Evolutionary conservation across 108 stramenopile genomes (phyloP).

Genomic region (Skeletonema marinoi): DNA sequence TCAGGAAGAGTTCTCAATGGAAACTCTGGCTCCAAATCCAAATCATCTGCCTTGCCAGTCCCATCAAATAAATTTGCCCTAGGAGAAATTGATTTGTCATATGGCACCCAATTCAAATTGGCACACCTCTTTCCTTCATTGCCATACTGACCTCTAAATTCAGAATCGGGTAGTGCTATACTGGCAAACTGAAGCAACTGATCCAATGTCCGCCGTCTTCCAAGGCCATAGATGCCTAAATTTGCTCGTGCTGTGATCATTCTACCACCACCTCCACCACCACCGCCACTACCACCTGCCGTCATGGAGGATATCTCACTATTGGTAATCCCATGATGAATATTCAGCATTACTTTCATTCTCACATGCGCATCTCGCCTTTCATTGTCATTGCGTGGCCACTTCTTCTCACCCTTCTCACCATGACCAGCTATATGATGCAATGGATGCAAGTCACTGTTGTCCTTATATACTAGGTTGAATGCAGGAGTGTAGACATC

Average conservation of each 20-base stretch:
- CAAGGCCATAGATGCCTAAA: slow-evolving; percentile 84
- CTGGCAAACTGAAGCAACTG: slow-evolving; percentile 75
- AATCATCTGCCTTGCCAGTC: slow-evolving; percentile 62
- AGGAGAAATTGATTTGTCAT: slow-evolving; percentile 74
- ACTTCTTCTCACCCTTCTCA: slow-evolving; percentile 66
- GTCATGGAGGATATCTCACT: slow-evolving; percentile 22
- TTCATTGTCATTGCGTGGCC: slow-evolving; percentile 51
- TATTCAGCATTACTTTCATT: slow-evolving; percentile 47
- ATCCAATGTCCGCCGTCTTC: slow-evolving; percentile 73
- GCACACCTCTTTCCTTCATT: slow-evolving; percentile 53
- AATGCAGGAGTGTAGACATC: slow-evolving; percentile 86
- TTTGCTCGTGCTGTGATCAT: slow-evolving; percentile 59
- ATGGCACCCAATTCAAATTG: slow-evolving; percentile 69
- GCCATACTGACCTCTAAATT: slow-evolving; percentile 23
- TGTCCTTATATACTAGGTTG: slow-evolving; percentile 73
- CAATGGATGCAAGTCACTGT: slow-evolving; percentile 39
- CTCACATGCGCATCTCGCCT: slow-evolving; percentile 41
- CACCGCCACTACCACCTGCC: not conserved
- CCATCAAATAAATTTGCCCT: slow-evolving; percentile 72
- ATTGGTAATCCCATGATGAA: slow-evolving; percentile 41
- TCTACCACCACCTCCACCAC: slow-evolving; percentile 32
- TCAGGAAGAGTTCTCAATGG: slow-evolving; percentile 63
- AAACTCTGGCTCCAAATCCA: slow-evolving; percentile 83
- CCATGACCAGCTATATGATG: slow-evolving; percentile 60
- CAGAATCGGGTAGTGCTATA: slow-evolving; percentile 51